Conservation (phyloP, 2,329 filamentous ascomycete species). For the Trichothecium sympodiale region DNA sequence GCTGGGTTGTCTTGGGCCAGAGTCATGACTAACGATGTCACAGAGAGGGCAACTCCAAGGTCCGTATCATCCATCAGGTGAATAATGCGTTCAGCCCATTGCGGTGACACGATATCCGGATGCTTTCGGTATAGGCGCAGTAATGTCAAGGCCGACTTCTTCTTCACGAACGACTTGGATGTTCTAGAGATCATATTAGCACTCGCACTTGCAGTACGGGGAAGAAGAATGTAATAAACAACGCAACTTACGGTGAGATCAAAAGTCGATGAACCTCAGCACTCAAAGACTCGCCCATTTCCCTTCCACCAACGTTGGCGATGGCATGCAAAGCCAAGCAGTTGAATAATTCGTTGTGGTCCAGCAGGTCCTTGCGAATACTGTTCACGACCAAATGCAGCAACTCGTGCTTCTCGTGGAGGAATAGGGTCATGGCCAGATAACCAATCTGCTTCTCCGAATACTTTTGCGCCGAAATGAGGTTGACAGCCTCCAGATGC, state of each 20-base stretch:
- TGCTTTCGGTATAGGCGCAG: slow-evolving; percentile 91
- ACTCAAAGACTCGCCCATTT: slow-evolving; percentile 93
- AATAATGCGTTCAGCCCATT: slow-evolving; percentile 97
- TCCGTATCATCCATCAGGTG: slow-evolving; percentile 97
- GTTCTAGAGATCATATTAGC: slow-evolving; percentile 21
- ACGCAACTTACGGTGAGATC: slow-evolving; percentile 71
- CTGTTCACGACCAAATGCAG: slow-evolving; percentile 96
- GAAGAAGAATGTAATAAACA: background rate
- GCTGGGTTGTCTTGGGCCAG: slow-evolving; percentile 90
- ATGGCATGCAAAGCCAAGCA: slow-evolving; percentile 94
- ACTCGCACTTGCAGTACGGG: slow-evolving; percentile 6
- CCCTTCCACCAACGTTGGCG: slow-evolving; percentile 89
- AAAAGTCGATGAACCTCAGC: slow-evolving; percentile 84
- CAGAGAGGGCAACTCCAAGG: slow-evolving; percentile 86
- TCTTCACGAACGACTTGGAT: slow-evolving; percentile 97
- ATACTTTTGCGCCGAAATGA: slow-evolving; percentile 94
- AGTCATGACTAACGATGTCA: slow-evolving; percentile 91
- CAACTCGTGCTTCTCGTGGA: slow-evolving; percentile 94
- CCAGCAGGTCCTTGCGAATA: slow-evolving; percentile 88
- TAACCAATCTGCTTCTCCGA: slow-evolving; percentile 99
- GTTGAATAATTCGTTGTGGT: slow-evolving; percentile 96
- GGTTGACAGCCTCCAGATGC: slow-evolving; percentile 93
- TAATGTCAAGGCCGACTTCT: slow-evolving; percentile 91
- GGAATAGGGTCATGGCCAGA: slow-evolving; percentile 89
- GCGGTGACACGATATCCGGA: slow-evolving; percentile 83